These are phyloP conservation scores for Pichia scutulata DNA, from an alignment of 805 yeast genomes.

Conservation along the genomic window DNA sequence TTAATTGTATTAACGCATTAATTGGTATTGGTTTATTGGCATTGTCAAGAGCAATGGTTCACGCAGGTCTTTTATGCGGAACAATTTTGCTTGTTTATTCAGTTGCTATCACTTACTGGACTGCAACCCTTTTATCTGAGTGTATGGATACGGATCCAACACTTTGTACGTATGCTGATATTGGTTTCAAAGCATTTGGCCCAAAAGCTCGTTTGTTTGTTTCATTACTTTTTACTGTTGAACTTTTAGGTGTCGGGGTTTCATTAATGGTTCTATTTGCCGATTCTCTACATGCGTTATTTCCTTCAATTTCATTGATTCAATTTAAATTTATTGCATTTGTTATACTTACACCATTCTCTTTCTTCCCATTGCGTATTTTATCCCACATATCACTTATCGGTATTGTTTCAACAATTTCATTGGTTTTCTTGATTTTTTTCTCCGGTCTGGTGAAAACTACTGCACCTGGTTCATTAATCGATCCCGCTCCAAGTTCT, in stretches of 20 bases:
- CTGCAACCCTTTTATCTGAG: slow-evolving; percentile 65
- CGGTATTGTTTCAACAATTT: slow-evolving; percentile 50
- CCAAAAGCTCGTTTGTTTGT: slow-evolving; percentile 64
- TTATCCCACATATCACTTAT: slow-evolving; percentile 46
- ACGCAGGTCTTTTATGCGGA: slow-evolving; percentile 65
- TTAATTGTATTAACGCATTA: slow-evolving; percentile 58
- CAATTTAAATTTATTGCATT: slow-evolving; percentile 63
- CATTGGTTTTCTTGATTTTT: slow-evolving; percentile 39
- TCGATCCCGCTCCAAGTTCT: slow-evolving; percentile 37
- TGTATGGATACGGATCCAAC: slow-evolving; percentile 78
- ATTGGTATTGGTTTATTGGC: slow-evolving; percentile 66
- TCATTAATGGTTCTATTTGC: slow-evolving; percentile 76
- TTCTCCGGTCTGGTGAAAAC: slow-evolving; percentile 39
- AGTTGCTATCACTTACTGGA: slow-evolving; percentile 64
- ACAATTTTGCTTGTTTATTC: slow-evolving; percentile 47
- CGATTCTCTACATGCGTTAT: slow-evolving; percentile 69
- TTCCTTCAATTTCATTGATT: slow-evolving; percentile 43
- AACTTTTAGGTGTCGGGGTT: slow-evolving; percentile 74
- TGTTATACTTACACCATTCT: slow-evolving; percentile 69
- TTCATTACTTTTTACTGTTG: slow-evolving; percentile 67
- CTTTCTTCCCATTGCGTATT: slow-evolving; percentile 51
- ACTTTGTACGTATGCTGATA: slow-evolving; percentile 79
- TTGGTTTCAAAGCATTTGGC: slow-evolving; percentile 83
- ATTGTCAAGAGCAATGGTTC: slow-evolving; percentile 54
- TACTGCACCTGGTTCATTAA: slow-evolving; percentile 47